Evolutionary conservation across 106 monocot species (phyloP).

Genomic region (Narthecium ossifragum): DNA sequence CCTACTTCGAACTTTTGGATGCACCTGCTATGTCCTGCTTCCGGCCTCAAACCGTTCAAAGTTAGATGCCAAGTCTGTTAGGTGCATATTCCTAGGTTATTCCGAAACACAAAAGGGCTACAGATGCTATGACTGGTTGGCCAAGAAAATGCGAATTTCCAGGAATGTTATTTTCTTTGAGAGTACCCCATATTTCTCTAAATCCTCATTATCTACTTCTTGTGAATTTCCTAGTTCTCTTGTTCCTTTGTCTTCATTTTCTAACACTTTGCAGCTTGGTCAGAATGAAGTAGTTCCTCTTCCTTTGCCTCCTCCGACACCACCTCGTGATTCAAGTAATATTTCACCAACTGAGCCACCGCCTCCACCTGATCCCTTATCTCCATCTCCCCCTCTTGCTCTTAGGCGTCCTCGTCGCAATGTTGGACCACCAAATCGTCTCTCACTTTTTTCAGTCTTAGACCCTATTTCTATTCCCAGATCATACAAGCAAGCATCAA

Average conservation of each 20-base stretch:
- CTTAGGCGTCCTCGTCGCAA: not conserved
- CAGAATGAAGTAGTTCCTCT: not conserved
- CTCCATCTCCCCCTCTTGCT: not conserved
- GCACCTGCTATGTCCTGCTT: conserved; percentile 6
- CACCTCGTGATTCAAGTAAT: not conserved
- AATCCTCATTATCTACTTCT: not conserved
- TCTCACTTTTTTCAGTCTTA: conserved; percentile 12
- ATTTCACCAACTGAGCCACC: not conserved
- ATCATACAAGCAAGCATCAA: conserved; percentile 7
- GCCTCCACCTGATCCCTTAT: not conserved
- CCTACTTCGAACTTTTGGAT: not conserved
- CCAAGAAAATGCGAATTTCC: conserved; percentile 7
- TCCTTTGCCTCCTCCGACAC: conserved; percentile 8
- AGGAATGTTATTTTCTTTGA: conserved; percentile 6
- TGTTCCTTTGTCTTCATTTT: conserved; percentile 16
- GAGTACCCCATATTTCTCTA: conserved; percentile 1
- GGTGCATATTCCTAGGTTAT: conserved; percentile 18
- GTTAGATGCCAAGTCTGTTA: not conserved
- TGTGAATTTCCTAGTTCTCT: not conserved
- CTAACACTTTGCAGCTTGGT: not conserved
- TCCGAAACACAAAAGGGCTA: conserved; percentile 6
- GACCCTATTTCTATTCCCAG: conserved; percentile 3
- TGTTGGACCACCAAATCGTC: not conserved
- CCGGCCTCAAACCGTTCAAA: conserved; percentile 3
- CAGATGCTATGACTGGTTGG: conserved; percentile 5